Evolutionary conservation across 2,329 filamentous ascomycete genomes (phyloP).

Genomic region (Aspergillus calidoustus): DNA sequence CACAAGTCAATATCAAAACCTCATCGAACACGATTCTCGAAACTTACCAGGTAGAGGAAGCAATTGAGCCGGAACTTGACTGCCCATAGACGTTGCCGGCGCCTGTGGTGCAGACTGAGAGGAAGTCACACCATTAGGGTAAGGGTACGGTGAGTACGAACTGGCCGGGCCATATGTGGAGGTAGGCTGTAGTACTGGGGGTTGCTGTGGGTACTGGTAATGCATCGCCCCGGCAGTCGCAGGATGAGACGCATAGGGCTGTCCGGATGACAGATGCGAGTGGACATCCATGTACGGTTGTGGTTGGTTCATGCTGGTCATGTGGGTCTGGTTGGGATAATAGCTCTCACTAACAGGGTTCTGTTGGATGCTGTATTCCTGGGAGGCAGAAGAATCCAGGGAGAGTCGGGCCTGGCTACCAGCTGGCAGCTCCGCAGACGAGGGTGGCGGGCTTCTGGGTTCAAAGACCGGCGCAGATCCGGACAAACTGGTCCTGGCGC

Average conservation of each 20-base stretch:
- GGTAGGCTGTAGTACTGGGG: slow-evolving; percentile 73
- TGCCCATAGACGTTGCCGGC: slow-evolving; percentile 71
- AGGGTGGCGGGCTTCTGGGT: slow-evolving; percentile 75
- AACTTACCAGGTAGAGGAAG: slow-evolving; percentile 64
- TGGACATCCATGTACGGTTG: slow-evolving; percentile 85
- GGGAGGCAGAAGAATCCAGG: slow-evolving; percentile 39
- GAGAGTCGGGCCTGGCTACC: slow-evolving; percentile 38
- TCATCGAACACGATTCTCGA: neutral
- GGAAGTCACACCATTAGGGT: slow-evolving; percentile 78
- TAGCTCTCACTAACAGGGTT: slow-evolving; percentile 46
- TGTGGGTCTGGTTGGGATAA: slow-evolving; percentile 44
- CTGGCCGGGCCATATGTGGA: slow-evolving; percentile 69
- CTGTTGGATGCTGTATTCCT: slow-evolving; percentile 40
- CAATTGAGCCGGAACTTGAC: slow-evolving; percentile 69
- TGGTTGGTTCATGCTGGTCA: slow-evolving; percentile 76
- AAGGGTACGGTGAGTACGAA: slow-evolving; percentile 72
- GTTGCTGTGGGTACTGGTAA: slow-evolving; percentile 74
- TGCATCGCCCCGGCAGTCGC: slow-evolving; percentile 77
- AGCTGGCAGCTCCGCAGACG: slow-evolving; percentile 57
- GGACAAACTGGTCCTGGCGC: slow-evolving; percentile 61
- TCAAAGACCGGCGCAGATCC: slow-evolving; percentile 55
- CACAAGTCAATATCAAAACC: slow-evolving; percentile 16
- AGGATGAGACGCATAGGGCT: slow-evolving; percentile 74
- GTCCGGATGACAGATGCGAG: slow-evolving; percentile 77
- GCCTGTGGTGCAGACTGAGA: slow-evolving; percentile 71